Evolutionary conservation across 2,329 filamentous ascomycete species (phyloP), one percentile per base, ranked within the genome.

Genomic region (Thelonectria olida): DNA sequence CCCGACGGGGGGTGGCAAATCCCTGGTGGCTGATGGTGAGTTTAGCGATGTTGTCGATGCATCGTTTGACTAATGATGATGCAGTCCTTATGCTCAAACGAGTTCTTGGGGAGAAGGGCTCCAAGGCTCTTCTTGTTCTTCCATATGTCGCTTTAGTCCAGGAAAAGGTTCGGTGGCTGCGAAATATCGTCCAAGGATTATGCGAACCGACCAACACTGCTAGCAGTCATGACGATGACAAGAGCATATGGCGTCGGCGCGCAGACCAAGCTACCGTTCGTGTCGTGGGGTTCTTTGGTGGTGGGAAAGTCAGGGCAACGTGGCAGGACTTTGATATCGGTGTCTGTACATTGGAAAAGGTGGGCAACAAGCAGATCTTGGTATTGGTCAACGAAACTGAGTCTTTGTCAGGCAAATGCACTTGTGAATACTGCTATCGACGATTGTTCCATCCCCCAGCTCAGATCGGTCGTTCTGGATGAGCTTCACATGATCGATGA

Each of bases 401-500:
- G 51, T 27, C 48, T 28, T 36, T 52, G 15, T 44, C 54, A 92
- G 89, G 91, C 91, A 54, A 94, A 93, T 70, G 84, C 88, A 10
- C 82, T 94, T 38, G 83, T 93, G 25, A 93, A 94, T 67, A 80
- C 84, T 20, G 89, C 90, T 13, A 91, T 93, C 65, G 88, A 91
- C 63, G 89, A 93, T 64, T 87, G 85, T 70, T 86, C 82, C 4
- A 84, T 92, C 61, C 79, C 82, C n/a, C 82, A 87, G 19, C 78
- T 94, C 42, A 86, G 85, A 47, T 80, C 88, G 10, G 85, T 93
- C 17, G 89, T 93, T 13, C 80, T 93, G 31, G 91, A 94, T 69
- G 91, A 94, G 72, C 78, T 93, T n/a, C 91, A 94, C 73, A 93
- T 94, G 90, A 82, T 93, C 44, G 89, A 92, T 67, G 91, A 93